Conservation (phyloP, 1,139 yeast species). For the Kodamaea fungicola region DNA sequence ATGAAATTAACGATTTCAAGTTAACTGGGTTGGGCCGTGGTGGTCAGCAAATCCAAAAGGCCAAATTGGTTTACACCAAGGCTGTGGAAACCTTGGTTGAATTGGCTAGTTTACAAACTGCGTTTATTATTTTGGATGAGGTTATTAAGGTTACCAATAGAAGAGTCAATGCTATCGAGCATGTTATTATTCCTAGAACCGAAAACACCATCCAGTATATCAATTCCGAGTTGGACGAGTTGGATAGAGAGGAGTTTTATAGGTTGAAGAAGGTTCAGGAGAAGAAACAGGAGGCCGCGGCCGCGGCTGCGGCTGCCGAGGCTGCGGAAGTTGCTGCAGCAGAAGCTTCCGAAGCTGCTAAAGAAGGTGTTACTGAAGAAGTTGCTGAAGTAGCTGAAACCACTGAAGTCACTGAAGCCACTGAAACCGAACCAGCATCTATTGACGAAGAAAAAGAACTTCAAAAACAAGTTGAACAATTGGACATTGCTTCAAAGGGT, state of each 20-base stretch:
- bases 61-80: slow-evolving; percentile 86
- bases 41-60: slow-evolving; percentile 96
- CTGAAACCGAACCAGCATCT: not conserved
- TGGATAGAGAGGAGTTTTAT: slow-evolving; percentile 97
- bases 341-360: slow-evolving; percentile 8
- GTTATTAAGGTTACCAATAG: slow-evolving; percentile 97
- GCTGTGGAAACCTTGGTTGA: slow-evolving; percentile 96
- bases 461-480: slow-evolving; percentile 21
- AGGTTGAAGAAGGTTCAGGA: slow-evolving; percentile 95
- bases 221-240: slow-evolving; percentile 93
- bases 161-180: slow-evolving; percentile 98
- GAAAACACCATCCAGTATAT: slow-evolving; percentile 92
- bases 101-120: slow-evolving; percentile 91
- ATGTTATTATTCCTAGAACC: slow-evolving; percentile 94
- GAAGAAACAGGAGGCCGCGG: slow-evolving; percentile 82
- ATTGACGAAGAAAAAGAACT: slow-evolving; percentile 10
- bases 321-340: slow-evolving; percentile 20
- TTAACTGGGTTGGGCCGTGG: slow-evolving; percentile 97
- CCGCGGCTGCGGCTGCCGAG: slow-evolving; percentile 54
- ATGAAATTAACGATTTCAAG: slow-evolving; percentile 86
- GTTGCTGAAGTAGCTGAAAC: slow-evolving; percentile 3
- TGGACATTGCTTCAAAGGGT: slow-evolving; percentile 19
- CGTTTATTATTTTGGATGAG: slow-evolving; percentile 93
- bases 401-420: slow-evolving; percentile 3
- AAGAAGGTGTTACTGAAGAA: slow-evolving; percentile 2